Conservation (phyloP, 305 asterid genomes). For the Solanum hybrid region DNA sequence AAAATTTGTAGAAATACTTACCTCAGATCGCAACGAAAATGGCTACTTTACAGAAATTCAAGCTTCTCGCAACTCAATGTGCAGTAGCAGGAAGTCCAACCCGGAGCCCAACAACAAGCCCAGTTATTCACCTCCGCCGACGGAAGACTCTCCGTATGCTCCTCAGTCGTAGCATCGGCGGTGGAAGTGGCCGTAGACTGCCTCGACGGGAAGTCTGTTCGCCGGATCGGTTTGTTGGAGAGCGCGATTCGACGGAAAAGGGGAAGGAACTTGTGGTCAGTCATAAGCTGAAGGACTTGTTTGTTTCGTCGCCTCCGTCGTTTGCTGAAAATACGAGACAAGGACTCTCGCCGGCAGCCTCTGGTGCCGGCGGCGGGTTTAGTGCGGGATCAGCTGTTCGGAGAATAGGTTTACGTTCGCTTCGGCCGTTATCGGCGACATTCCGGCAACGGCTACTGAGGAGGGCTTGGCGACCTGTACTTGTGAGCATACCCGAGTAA, state of each 20-base stretch:
- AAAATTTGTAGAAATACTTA: background rate
- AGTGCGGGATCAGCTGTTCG: conserved; percentile 12
- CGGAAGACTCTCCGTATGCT: conserved; percentile 88
- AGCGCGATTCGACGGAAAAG: conserved; percentile 31
- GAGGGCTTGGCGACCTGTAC: conserved; percentile 87
- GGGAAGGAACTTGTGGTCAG: conserved; percentile 41
- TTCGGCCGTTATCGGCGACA: conserved; percentile 67
- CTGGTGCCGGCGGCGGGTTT: conserved; percentile 9
- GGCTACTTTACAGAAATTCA: conserved; percentile 85
- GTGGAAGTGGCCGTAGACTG: conserved; percentile 22
- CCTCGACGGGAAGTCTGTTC: conserved; percentile 27
- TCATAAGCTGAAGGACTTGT: conserved; percentile 65
- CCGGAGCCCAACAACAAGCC: conserved; percentile 75
- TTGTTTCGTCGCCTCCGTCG: conserved; percentile 78
- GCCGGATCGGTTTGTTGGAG: conserved; percentile 24
- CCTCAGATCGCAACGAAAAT: conserved; percentile 10
- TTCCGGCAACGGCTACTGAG: conserved; percentile 68
- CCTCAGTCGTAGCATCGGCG: conserved; percentile 38
- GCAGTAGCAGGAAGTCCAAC: conserved; percentile 85
- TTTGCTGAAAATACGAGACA: conserved; percentile 37
- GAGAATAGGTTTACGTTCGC: conserved; percentile 28
- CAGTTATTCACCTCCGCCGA: conserved; percentile 85
- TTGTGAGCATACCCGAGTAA: conserved; percentile 69
- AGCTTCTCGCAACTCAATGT: conserved; percentile 83
- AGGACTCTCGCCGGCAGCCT: conserved; percentile 26